Conservation (phyloP, 139 green algal species). For the Monoraphidium neglectum region DNA sequence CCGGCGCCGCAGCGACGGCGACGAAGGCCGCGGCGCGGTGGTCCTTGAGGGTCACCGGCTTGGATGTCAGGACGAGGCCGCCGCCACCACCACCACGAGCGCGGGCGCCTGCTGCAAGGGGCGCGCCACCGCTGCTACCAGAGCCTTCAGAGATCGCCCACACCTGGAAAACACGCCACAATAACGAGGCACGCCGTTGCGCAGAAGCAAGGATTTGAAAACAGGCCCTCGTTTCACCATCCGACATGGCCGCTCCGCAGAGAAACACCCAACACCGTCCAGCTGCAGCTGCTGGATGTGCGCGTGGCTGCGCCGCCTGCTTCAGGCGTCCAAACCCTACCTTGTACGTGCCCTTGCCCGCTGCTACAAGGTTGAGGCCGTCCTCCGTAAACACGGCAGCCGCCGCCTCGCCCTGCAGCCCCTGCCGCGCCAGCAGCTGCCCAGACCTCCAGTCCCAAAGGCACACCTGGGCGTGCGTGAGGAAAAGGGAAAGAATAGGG, state of each 20-base stretch:
- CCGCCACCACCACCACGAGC: neutral
- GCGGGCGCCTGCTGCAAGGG: neutral
- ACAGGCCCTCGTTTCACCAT: neutral
- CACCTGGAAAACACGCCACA: neutral
- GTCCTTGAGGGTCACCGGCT: constrained; percentile 40
- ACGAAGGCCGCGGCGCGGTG: constrained; percentile 35
- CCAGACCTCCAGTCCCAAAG: constrained; percentile 50
- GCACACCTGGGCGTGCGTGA: constrained; percentile 16
- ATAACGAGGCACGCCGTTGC: too few species aligned
- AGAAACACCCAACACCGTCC: neutral
- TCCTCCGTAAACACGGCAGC: constrained; percentile 35
- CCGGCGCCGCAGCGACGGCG: constrained; percentile 16
- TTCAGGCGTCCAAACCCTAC: constrained; percentile 17
- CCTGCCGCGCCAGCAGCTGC: constrained; percentile 25
- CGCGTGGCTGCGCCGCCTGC: neutral
- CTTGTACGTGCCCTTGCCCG: constrained; percentile 29
- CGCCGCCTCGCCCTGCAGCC: constrained; percentile 2
- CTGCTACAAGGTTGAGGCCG: constrained; percentile 14
- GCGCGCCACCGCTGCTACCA: neutral
- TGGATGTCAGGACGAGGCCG: constrained; percentile 23
- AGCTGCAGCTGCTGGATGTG: neutral
- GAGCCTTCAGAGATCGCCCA: neutral
- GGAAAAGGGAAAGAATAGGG: neutral
- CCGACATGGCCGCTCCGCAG: neutral
- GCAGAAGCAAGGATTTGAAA: too few species aligned